These are phyloP conservation scores for Lichtheimia ramosa DNA, from an alignment of 371 early-diverging fungal genomes.

Conservation along the genomic window DNA sequence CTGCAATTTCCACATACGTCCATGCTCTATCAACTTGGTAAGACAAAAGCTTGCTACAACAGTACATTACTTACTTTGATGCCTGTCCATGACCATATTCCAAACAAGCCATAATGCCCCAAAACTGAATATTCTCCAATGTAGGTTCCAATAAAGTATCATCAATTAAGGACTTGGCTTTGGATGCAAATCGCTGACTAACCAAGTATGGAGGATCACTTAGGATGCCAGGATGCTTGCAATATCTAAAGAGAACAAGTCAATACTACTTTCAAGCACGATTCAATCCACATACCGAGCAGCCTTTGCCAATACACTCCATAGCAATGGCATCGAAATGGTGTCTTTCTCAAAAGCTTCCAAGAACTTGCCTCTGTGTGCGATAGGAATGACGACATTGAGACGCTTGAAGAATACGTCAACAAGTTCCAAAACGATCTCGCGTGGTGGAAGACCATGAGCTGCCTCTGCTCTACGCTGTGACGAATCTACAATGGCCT, in stretches of 20 bases:
- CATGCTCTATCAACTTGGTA: slow-evolving; percentile 40
- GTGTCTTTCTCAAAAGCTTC: slow-evolving; percentile 30
- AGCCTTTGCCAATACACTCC: slow-evolving; percentile 48
- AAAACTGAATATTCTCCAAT: slow-evolving; percentile 57
- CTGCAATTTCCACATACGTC: slow-evolving; percentile 66
- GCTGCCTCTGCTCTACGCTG: too few species aligned
- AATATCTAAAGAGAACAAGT: slow-evolving; percentile 27
- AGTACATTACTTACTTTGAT: slow-evolving; percentile 28
- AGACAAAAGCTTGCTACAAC: neutral
- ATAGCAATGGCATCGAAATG: slow-evolving; percentile 36
- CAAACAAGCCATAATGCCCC: slow-evolving; percentile 57
- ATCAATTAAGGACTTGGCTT: slow-evolving; percentile 41
- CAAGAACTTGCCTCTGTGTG: slow-evolving; percentile 40
- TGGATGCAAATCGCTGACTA: slow-evolving; percentile 43
- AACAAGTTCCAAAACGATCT: slow-evolving; percentile 53
- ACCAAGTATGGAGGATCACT: slow-evolving; percentile 48
- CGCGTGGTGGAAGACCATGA: slow-evolving; percentile 35
- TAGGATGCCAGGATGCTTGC: slow-evolving; percentile 41
- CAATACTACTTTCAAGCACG: neutral
- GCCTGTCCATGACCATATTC: slow-evolving; percentile 65
- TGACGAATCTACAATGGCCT: too few species aligned
- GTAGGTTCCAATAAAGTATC: slow-evolving; percentile 51
- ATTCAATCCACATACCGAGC: slow-evolving; percentile 29
- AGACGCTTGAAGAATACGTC: slow-evolving; percentile 59
- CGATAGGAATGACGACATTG: slow-evolving; percentile 56